phyloP scores from a whole-genome alignment of 139 green algal genomes.

The Gonium pectorale region DNA sequence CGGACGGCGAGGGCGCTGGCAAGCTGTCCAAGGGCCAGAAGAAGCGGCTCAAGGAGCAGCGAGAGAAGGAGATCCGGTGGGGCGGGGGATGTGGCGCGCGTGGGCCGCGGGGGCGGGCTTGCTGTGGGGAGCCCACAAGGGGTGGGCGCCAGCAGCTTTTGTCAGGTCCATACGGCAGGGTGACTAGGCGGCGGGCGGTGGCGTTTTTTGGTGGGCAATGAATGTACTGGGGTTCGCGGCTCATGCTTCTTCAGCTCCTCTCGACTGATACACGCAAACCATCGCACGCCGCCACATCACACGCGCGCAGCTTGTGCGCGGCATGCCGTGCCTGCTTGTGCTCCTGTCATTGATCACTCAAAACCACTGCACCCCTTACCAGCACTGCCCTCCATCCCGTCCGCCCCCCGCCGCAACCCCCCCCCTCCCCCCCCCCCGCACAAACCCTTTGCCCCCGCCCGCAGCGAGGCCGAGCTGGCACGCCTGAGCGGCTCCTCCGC shows the following conservation, averaged over 20 bases:
- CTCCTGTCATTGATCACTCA: background rate
- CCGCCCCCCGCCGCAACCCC: background rate
- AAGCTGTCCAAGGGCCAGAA: conserved; percentile 69
- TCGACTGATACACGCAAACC: no score
- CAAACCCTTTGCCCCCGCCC: background rate
- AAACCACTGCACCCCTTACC: no score
- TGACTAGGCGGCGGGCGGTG: no score
- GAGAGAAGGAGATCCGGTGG: conserved; percentile 71
- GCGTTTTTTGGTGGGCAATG: no score
- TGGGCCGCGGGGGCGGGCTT: background rate
- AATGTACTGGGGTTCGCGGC: no score
- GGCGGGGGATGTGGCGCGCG: conserved; percentile 14
- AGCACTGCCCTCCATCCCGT: no score
- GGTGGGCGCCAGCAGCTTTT: no score
- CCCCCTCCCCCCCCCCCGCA: background rate
- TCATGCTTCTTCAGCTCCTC: no score
- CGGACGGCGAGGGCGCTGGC: conserved; percentile 26
- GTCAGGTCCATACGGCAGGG: no score
- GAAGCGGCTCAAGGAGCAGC: conserved; percentile 66
- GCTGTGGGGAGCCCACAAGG: no score
- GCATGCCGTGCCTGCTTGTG: background rate
- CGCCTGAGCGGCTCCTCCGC: conserved; percentile 46
- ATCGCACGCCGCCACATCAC: no score
- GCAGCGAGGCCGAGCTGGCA: conserved; percentile 41
- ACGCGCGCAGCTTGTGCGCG: no score